These are phyloP conservation scores for Rhynchosporium agropyri DNA, from an alignment of 2,329 filamentous ascomycete species.

Conservation along the genomic window DNA sequence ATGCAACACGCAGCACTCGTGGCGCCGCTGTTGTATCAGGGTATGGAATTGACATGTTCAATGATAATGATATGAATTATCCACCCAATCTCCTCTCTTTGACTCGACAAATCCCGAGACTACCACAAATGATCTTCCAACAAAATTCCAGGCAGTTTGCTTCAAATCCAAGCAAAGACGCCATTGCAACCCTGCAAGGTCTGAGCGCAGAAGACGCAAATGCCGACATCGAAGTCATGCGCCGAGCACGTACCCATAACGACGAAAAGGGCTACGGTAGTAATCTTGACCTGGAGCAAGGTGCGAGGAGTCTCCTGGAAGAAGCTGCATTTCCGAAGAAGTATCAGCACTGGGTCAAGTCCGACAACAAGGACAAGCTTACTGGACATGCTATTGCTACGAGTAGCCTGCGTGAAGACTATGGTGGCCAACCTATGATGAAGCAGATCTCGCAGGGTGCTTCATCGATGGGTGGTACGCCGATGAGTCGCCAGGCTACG, in stretches of 20 bases:
- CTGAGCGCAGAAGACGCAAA: slow-evolving; percentile 36
- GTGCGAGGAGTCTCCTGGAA: slow-evolving; percentile 35
- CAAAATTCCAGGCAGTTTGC: slow-evolving; percentile 14
- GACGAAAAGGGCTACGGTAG: slow-evolving; percentile 37
- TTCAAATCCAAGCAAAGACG: slow-evolving; percentile 24
- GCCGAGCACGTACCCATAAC: slow-evolving; percentile 38
- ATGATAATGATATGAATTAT: slow-evolving; percentile 61
- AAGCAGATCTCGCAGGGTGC: slow-evolving; percentile 26
- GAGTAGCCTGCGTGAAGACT: slow-evolving; percentile 25
- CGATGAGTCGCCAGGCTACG: slow-evolving; percentile 23
- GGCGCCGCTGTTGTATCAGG: slow-evolving; percentile 51
- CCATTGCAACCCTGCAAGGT: slow-evolving; percentile 24
- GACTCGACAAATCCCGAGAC: slow-evolving; percentile 38
- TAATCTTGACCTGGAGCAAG: slow-evolving; percentile 40
- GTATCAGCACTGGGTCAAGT: slow-evolving; percentile 28
- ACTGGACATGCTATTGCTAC: slow-evolving; percentile 4
- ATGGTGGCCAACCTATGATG: slow-evolving; percentile 29
- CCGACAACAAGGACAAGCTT: slow-evolving; percentile 25
- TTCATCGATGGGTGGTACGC: slow-evolving; percentile 22
- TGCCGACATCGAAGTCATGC: slow-evolving; percentile 40
- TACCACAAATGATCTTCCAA: slow-evolving; percentile 36
- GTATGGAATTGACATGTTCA: slow-evolving; percentile 61
- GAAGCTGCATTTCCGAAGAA: slow-evolving; percentile 30
- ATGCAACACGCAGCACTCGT: slow-evolving; percentile 65
- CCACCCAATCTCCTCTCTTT: slow-evolving; percentile 54